A percentile compares a stretch with the other conserved stretches of the same genome.
Conservation (phyloP, 306 rosid species). For the Prunus dulcis region DNA sequence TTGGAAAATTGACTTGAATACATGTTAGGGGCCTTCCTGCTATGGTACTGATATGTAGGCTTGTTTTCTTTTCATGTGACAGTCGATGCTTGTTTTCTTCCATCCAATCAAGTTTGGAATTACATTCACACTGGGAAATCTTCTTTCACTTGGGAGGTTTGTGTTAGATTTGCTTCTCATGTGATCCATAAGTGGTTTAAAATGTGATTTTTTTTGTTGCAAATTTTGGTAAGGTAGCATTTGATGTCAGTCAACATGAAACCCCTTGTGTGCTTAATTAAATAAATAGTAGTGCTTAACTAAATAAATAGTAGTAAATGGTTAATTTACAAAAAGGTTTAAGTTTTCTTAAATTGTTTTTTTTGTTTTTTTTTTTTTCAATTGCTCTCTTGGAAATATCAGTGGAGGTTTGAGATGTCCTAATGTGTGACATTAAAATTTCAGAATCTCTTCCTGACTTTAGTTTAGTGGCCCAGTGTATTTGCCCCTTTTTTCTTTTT, state of each 20-base stretch:
- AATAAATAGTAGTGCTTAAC: neutral
- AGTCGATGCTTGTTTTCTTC: conserved; percentile 94
- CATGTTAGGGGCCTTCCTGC: neutral
- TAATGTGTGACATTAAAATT: neutral
- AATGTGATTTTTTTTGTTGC: neutral
- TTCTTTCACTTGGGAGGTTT: conserved; percentile 94
- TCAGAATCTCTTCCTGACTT: neutral
- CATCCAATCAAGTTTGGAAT: conserved; percentile 89
- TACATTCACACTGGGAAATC: conserved; percentile 87
- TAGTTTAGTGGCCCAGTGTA: neutral
- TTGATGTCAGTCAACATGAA: neutral
- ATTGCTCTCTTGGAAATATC: neutral
- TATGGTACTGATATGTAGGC: conserved; percentile 27
- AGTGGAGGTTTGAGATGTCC: neutral
- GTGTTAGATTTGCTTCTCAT: conserved; percentile 16
- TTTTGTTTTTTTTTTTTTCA: neutral
- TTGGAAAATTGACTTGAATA: neutral
- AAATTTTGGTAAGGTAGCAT: neutral
- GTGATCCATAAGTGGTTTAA: neutral
- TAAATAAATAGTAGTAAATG: neutral
- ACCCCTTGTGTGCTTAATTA: neutral
- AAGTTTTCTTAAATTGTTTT: neutral
- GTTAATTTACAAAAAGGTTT: neutral
- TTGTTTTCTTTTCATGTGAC: conserved; percentile 33
- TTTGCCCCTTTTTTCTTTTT: neutral